Evolutionary conservation across 257 asterid genomes (phyloP).

Genomic region (Mitragyna speciosa): DNA sequence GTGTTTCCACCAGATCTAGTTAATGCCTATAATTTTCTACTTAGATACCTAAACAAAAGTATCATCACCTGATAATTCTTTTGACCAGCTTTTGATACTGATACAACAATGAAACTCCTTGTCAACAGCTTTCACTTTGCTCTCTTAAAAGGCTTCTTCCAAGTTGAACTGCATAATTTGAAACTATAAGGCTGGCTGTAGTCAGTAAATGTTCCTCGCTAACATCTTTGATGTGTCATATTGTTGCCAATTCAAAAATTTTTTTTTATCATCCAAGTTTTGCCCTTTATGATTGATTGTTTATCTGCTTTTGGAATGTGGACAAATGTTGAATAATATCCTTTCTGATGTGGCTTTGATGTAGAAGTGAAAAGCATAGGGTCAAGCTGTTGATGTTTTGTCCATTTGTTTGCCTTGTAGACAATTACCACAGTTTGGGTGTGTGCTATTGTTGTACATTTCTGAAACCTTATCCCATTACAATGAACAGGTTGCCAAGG

Average conservation of each 20-base stretch:
- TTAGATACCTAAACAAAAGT: slow-evolving; percentile 2
- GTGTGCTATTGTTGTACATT: not conserved
- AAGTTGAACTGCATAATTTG: no score
- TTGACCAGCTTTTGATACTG: slow-evolving; percentile 3
- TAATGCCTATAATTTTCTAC: not conserved
- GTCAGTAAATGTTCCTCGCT: not conserved
- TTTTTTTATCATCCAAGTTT: not conserved
- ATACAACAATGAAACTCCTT: slow-evolving; percentile 12
- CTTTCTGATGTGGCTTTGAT: no score
- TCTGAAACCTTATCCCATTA: slow-evolving; percentile 9
- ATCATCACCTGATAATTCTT: slow-evolving; percentile 8
- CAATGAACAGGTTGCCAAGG: slow-evolving; percentile 62
- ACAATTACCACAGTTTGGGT: not conserved
- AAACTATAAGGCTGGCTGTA: not conserved
- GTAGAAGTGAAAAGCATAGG: no score
- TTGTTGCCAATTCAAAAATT: not conserved
- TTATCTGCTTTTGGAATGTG: not conserved
- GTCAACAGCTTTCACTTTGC: not conserved
- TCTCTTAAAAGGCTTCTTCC: no score
- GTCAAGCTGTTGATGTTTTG: no score
- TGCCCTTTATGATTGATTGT: not conserved
- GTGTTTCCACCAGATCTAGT: not conserved
- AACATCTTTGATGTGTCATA: no score
- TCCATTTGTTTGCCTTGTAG: no score
- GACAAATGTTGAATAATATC: not conserved